Base-by-base conservation (phyloP, 129 eudicot species). In the Pulicaria dysenterica region DNA sequence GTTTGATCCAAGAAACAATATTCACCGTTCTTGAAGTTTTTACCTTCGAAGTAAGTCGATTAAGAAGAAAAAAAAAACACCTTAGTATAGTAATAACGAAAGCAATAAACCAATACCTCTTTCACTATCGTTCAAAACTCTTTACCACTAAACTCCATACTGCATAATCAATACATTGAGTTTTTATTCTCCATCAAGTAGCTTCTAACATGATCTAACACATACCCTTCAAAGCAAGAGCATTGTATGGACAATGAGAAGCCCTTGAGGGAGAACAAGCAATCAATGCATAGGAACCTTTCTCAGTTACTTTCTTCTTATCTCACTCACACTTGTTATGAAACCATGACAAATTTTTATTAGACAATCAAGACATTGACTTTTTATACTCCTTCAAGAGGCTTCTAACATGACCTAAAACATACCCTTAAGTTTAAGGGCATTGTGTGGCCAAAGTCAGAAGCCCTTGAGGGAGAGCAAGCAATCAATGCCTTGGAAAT, bases 211-310 rank as follows among this genome's bases (percentile, higher is more conserved):
- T 8, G 40, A 16, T 19, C 44, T 4, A 54, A 43, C 43, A 75
- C 50, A 65, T 3, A 58, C 54, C 70, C 67, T 64, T 38, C 7
- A 15, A 10, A 16, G 16, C 44, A 36, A 38, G 56, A 57, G 14
- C 16, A 41, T 15, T 54, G 9, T 4, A 46, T 34, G 7, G 62
- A 51, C 53, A 48, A 37, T 47, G 17, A 73, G 64, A 79, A 73
- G 79, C 75, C 79, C 79, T 79, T 79, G 83, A 79, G 78, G 83
- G 83, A 79, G 83, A 79, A 56, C 62, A 68, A 79, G 37, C 46
- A 65, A 57, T 53, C 79, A 57, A 48, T 72, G 83, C 70, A 12
- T 79, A 39, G 74, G 37, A 62, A 44, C n/a, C 38, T 43, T 39
- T 47, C 14, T 44, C 7, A 7, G 8, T 43, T 57, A 43, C 48